phyloP scores from a whole-genome alignment of 305 asterid species.

The Fraxinus greggii region DNA sequence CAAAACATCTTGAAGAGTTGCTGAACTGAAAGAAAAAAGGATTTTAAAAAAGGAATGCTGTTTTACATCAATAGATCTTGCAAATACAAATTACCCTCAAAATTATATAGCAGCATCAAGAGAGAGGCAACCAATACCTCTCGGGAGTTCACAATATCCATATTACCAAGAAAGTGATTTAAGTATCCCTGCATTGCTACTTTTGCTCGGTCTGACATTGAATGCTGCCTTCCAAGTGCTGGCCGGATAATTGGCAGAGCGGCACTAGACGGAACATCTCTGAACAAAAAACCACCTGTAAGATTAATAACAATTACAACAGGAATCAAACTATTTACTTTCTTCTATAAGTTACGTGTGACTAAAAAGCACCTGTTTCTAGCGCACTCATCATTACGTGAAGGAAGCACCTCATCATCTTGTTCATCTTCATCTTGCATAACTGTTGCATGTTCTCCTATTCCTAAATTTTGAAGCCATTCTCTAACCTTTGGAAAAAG shows the following conservation, averaged over 20 bases:
- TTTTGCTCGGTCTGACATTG: conserved; percentile 87
- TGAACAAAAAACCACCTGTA: conserved; percentile 85
- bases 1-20: neutral
- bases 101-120: conserved; percentile 2
- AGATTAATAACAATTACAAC: conserved; percentile 68
- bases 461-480: conserved; percentile 95
- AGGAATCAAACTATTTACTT: conserved; percentile 44
- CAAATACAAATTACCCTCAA: conserved; percentile 11
- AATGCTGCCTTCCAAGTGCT: conserved; percentile 80
- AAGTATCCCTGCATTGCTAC: conserved; percentile 95
- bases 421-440: conserved; percentile 85
- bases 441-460: conserved; percentile 72
- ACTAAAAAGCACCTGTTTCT: conserved; percentile 68
- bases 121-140: conserved; percentile 54
- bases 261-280: conserved; percentile 97
- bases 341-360: conserved; percentile 31
- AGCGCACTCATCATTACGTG: conserved; percentile 61
- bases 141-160: conserved; percentile 79
- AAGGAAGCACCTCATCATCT: conserved; percentile 72
- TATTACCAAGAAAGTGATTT: conserved; percentile 89
- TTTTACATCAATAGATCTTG: conserved; percentile 6
- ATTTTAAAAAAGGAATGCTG: conserved; percentile 13
- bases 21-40: neutral
- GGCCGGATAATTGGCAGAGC: conserved; percentile 95
- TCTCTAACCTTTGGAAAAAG: conserved; percentile 67